phyloP scores from a whole-genome alignment of 306 rosid species.

The Calophaca sinica region DNA sequence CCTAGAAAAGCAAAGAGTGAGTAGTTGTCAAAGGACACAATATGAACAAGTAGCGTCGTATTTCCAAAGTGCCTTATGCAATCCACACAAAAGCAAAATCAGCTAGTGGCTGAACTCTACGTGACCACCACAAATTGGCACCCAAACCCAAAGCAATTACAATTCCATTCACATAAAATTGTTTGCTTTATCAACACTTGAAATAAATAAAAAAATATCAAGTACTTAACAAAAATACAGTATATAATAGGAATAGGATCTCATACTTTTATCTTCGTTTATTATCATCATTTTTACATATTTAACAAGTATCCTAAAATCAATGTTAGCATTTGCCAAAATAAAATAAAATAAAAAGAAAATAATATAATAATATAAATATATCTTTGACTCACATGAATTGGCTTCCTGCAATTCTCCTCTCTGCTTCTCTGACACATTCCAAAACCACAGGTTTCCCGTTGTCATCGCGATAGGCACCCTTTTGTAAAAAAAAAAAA shows the following conservation, averaged over 20 bases:
- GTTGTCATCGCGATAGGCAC: slow-evolving; percentile 93
- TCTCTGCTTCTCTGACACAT: slow-evolving; percentile 95
- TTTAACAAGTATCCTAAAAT: not conserved
- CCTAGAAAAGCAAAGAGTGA: too few relatives aligned
- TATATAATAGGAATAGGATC: not conserved
- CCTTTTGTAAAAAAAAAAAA: slow-evolving; percentile 49
- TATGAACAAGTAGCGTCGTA: slow-evolving; percentile 18
- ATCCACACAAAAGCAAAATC: slow-evolving; percentile 13
- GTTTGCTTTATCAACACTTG: not conserved
- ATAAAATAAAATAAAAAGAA: not conserved
- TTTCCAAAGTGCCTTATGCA: slow-evolving; percentile 30
- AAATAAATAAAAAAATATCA: not conserved
- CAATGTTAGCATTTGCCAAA: not conserved
- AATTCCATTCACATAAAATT: not conserved
- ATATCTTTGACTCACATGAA: slow-evolving; percentile 66
- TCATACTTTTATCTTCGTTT: not conserved
- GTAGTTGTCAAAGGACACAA: slow-evolving; percentile 16
- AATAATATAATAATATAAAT: not conserved
- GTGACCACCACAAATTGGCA: slow-evolving; percentile 26
- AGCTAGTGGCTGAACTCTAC: slow-evolving; percentile 37
- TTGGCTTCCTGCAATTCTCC: slow-evolving; percentile 75
- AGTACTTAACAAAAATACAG: not conserved
- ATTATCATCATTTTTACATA: not conserved
- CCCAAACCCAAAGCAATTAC: not conserved
- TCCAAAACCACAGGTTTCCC: slow-evolving; percentile 94